A percentile compares a stretch with the other conserved stretches of the same genome.
phyloP scores from a whole-genome alignment of 768 basidiomycete genomes.

The Glaciozyma martinii region DNA sequence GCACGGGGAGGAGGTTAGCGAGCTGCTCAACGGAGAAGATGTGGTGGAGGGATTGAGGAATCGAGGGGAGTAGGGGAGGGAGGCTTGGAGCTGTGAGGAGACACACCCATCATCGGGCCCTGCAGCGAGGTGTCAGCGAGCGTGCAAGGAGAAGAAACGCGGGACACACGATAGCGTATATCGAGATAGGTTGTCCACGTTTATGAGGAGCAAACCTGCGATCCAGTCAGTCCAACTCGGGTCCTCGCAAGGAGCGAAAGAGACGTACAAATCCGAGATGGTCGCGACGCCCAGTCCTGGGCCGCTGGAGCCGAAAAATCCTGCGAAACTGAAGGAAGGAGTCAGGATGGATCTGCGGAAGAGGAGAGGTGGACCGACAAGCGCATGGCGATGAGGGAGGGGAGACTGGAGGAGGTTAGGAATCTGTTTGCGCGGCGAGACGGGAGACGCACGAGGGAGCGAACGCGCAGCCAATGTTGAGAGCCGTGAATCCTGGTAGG shows the following conservation, averaged over 20 bases:
- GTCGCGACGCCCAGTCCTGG: constrained; percentile 9
- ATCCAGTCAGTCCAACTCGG: too few relatives aligned
- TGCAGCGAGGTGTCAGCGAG: neutral
- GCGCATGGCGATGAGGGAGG: constrained; percentile 1
- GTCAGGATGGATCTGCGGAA: neutral
- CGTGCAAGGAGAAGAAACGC: neutral
- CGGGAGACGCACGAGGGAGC: neutral
- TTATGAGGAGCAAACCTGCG: constrained; percentile 1
- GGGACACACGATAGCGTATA: constrained; percentile 4
- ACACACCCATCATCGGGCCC: too few relatives aligned
- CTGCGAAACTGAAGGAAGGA: neutral
- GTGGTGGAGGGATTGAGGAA: too few relatives aligned
- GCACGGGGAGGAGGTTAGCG: too few relatives aligned
- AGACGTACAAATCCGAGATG: neutral
- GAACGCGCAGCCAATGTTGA: constrained; percentile 8
- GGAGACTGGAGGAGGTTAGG: neutral
- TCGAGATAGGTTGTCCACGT: constrained; percentile 1
- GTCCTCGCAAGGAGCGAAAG: neutral
- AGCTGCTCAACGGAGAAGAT: too few relatives aligned
- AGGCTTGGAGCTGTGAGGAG: neutral
- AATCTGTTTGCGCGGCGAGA: neutral
- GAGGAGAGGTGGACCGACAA: neutral
- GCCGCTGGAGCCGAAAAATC: constrained; percentile 7
- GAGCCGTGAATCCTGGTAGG: neutral
- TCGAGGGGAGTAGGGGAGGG: too few relatives aligned